Conservation (phyloP, 2,329 filamentous ascomycete genomes). For the Pseudocercospora pini-densiflorae region DNA sequence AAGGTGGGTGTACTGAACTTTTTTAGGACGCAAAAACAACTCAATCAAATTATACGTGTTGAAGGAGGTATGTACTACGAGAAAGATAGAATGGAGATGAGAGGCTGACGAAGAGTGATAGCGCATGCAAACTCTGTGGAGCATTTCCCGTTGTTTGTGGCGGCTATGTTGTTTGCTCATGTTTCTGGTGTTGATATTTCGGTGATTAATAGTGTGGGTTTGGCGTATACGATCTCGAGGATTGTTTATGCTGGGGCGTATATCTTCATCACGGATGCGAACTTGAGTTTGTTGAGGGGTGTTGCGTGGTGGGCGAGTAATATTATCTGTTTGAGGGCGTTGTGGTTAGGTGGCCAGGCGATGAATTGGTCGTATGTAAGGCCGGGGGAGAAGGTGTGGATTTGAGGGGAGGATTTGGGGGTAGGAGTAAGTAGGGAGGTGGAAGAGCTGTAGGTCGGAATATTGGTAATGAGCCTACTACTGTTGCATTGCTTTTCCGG, state of each 20-base stretch:
- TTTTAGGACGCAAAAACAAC: constrained; percentile 42
- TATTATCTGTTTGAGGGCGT: constrained; percentile 45
- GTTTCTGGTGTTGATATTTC: constrained; percentile 44
- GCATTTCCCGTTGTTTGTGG: constrained; percentile 46
- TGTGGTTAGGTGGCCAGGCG: constrained; percentile 43
- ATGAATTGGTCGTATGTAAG: constrained; percentile 23
- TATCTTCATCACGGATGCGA: constrained; percentile 44
- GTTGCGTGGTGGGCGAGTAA: constrained; percentile 52
- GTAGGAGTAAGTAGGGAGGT: too few species aligned
- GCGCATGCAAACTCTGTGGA: constrained; percentile 56
- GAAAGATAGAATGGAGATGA: too few species aligned
- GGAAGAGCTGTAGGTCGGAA: neutral
- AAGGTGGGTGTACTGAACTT: too few species aligned
- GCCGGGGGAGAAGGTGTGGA: constrained; percentile 6
- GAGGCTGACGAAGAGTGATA: neutral
- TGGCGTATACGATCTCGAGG: constrained; percentile 49
- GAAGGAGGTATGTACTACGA: constrained; percentile 35
- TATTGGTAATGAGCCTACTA: neutral
- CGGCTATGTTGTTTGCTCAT: constrained; percentile 46
- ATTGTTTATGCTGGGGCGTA: constrained; percentile 49
- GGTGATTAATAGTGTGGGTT: constrained; percentile 46
- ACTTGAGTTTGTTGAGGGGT: constrained; percentile 44
- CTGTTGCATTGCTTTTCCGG: constrained; percentile 3
- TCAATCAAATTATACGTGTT: constrained; percentile 50
- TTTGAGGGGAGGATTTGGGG: neutral